Conservation (phyloP, 495 filamentous ascomycete genomes). For the Neurospora sp. region DNA sequence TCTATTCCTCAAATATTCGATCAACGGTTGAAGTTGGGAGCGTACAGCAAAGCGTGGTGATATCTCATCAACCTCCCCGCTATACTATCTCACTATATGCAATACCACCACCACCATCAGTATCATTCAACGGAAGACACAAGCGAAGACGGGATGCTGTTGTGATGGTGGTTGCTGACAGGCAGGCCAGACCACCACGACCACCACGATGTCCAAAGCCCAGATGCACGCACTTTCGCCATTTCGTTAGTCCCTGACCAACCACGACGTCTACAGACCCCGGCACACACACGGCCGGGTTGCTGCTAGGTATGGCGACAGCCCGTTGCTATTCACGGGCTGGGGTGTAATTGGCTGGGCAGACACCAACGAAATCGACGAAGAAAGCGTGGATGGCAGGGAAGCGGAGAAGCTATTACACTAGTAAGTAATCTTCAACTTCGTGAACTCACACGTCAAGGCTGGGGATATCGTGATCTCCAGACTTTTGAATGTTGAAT, state of each 20-base stretch:
- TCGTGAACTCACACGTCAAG: not conserved
- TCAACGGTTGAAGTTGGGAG: not conserved
- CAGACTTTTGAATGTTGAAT: not conserved
- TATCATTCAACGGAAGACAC: not conserved
- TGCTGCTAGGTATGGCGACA: not conserved
- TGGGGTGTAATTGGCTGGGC: not conserved
- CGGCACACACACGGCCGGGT: not conserved
- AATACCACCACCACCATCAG: not conserved
- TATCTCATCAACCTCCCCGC: not conserved
- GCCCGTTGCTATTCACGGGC: not conserved
- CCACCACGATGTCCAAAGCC: not conserved
- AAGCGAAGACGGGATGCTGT: not conserved
- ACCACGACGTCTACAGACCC: not conserved
- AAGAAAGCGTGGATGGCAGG: not conserved
- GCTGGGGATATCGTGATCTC: not conserved
- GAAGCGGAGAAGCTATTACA: not conserved
- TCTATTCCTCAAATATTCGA: no score
- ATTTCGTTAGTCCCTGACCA: not conserved
- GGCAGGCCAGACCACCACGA: no score
- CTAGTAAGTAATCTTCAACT: not conserved
- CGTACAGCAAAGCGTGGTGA: not conserved
- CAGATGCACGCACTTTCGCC: not conserved
- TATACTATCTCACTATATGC: not conserved
- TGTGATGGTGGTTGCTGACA: no score
- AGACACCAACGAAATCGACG: not conserved